Evolutionary conservation across 2,329 filamentous ascomycete species (phyloP), one percentile per base, ranked within the genome.

Genomic region (Cordyceps javanica): DNA sequence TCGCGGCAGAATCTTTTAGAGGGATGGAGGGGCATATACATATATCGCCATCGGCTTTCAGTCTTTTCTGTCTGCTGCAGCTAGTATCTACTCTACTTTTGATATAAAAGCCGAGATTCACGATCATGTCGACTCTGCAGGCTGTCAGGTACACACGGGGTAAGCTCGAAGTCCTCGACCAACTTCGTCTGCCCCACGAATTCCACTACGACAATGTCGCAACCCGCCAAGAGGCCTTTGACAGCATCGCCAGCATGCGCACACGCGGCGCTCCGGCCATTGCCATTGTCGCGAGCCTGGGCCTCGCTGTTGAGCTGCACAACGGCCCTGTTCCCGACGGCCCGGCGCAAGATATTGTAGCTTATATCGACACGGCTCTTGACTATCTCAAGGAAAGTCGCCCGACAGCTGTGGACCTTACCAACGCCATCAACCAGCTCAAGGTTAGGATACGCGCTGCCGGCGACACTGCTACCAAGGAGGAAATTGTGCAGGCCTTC

Each of bases 381-480:
- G 86, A 93, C 64, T 97, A 95, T 69, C 81, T 99, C 48, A 87
- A 94, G 64, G 89, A 86, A 48, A 96, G 91, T 68, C 83, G 94
- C 44, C 94, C 94, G 1, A 99, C 94, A 1, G 94, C 94, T 5
- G 94, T 99, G 49, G 96, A 99, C 70, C 81, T 99, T 58, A 89
- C 87, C 57, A 96, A 97, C 74, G 93, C 93, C 48, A 91, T 93
- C 62, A 77, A 82, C 55, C 90, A 93, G 63, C 82, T 99, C 65
- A 91, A 88, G 68, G 77, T 74, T 9, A 76, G 82, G 23, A 82
- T 90, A 23, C 75, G 82, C 21, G 67, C 71, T 6, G 77, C 76
- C 6, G 77, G 79, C 16, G 72, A 73, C 30, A 66, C 71, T 55
- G 73, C 53, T 58, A 75, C 63, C 62, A 66, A 80, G 25, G 73